Conservation (phyloP, 352 stramenopile species). For the Pythium phragmiticola region DNA sequence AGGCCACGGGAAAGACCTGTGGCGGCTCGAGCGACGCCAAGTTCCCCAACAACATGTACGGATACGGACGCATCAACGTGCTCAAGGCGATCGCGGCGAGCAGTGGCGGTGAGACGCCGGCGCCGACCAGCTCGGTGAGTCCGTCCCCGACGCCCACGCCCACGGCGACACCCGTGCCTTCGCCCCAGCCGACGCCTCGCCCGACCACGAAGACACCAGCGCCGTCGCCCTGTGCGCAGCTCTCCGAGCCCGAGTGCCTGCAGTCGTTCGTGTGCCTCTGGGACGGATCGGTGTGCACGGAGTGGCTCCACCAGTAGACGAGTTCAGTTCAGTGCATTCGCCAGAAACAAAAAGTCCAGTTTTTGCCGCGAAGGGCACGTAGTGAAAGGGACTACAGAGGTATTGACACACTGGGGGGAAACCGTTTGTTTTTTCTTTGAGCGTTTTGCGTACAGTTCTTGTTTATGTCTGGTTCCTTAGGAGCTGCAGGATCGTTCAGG, state of each 20-base stretch:
- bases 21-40: slow-evolving; percentile 23
- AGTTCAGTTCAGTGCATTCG: background rate
- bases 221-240: background rate
- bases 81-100: background rate
- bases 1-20: slow-evolving; percentile 25
- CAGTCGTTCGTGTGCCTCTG: background rate
- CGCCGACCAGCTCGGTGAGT: background rate
- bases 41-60: slow-evolving; percentile 48
- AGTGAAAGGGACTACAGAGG: too few relatives aligned
- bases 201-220: background rate
- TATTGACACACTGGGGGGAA: too few relatives aligned
- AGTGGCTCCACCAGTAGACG: background rate
- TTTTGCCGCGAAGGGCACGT: too few relatives aligned
- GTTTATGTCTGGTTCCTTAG: too few relatives aligned
- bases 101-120: slow-evolving; percentile 1
- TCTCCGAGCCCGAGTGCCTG: background rate
- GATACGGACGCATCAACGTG: slow-evolving; percentile 39
- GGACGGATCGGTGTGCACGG: background rate
- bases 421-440: too few relatives aligned
- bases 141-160: background rate
- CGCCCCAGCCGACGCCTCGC: background rate
- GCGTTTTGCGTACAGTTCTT: too few relatives aligned
- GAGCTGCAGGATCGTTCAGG: too few relatives aligned
- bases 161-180: background rate
- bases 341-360: background rate